Evolutionary conservation across 139 green algal species (phyloP), one percentile per base, ranked within the genome.

Genomic region (Tetradesmus obliquus): DNA sequence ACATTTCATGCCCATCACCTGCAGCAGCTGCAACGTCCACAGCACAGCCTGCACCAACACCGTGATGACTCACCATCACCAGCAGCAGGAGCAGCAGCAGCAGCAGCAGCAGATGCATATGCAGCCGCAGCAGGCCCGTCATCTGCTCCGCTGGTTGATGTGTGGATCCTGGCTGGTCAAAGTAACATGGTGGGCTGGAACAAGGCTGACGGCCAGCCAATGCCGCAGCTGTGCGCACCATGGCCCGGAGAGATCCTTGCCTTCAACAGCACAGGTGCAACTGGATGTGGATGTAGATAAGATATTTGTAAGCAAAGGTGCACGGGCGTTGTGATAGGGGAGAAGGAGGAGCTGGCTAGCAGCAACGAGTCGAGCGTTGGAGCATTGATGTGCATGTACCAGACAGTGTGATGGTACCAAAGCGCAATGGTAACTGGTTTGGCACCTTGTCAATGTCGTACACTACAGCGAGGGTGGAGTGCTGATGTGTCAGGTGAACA

Each of bases 131-230:
- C 55, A 54, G 55, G 15, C 8, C 57, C 9, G 20, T 22, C 57
- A 66, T 13, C 7, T 66, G 57, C 8, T 7, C 57, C 57, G 57
- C 5, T 87, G 22, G 12, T 90, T 19, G 69, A 82, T 51, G 86
- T 90, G 17, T 90, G 86, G 86, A 51, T 90, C 4, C 22, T 90
- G 20, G 86, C 86, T 51, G 86, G 86, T 20, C 86, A 90, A 55
- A 55, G 12, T 19, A 90, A 90, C 71, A 57, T 55, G 54, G 86
- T 90, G 32, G 86, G 86, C 51, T 72, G 69, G 8, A 90, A 90
- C 20, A 5, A 62, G 6, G n/a, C 51, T 22, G 86, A 90, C 66
- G 86, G 86, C 2, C 86, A 90, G 20, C 17, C 51, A 32, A 83
- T 90, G 69, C 86, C 86, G 0, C 69, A 84, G 5, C 54, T 10